Percentiles rank a stretch among this genome's conserved stretches.
Conservation (phyloP, 208 protist species). For the Leptomonas pyrrhocoris region DNA sequence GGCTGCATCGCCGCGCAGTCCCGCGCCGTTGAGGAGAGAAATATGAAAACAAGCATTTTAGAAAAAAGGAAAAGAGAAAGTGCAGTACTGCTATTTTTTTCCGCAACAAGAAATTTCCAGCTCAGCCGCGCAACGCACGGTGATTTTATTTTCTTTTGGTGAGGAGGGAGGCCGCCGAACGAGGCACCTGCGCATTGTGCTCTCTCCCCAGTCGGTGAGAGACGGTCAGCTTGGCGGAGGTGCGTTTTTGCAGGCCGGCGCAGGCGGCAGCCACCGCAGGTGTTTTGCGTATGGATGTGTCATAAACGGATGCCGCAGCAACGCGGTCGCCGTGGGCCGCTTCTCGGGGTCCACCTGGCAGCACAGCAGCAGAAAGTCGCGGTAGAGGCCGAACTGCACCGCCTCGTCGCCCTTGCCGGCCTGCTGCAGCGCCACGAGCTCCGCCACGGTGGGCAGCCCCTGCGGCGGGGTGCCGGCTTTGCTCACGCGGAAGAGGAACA, state of each 20-base stretch:
- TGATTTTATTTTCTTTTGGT: too few species aligned
- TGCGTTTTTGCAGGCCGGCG: background rate
- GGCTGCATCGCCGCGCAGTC: too few species aligned
- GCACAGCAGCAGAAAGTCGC: conserved; percentile 59
- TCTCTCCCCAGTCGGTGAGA: too few species aligned
- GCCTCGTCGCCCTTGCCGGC: conserved; percentile 32
- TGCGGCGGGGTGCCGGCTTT: conserved; percentile 45
- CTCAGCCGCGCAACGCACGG: too few species aligned
- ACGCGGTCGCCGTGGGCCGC: conserved; percentile 47
- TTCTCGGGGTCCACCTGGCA: conserved; percentile 47
- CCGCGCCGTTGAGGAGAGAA: conserved; percentile 5
- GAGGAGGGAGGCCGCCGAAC: too few species aligned
- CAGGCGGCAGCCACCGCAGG: conserved; percentile 51
- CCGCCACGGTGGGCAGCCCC: conserved; percentile 51
- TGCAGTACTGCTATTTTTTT: background rate
- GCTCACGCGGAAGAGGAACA: conserved; percentile 60
- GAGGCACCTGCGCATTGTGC: too few species aligned
- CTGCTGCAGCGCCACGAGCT: conserved; percentile 34
- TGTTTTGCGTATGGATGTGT: conserved; percentile 41
- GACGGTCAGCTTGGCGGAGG: background rate
- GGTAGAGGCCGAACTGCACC: conserved; percentile 46
- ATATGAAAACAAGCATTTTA: conserved; percentile 18
- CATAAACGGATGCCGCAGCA: conserved; percentile 65
- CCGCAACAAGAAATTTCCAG: too few species aligned
- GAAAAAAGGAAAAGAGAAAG: background rate